Percentiles rank a stretch among this genome's conserved stretches.
phyloP scores from a whole-genome alignment of 805 yeast genomes.

The Lipomyces yamanashiensis region DNA sequence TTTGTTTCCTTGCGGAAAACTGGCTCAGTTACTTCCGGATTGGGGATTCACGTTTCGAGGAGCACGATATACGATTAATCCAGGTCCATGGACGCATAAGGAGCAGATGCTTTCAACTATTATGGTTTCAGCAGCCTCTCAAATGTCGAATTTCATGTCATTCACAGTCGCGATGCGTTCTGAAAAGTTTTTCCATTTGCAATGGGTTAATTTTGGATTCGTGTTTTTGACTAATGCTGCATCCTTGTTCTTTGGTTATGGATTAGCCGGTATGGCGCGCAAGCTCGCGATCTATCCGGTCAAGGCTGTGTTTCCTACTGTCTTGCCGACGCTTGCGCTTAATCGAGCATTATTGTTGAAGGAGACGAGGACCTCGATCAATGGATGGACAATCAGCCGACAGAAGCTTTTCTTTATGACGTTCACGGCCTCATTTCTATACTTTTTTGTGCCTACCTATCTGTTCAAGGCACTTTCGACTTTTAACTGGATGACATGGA shows the following conservation, averaged over 20 bases:
- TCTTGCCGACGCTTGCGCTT: constrained; percentile 55
- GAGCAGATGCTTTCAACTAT: constrained; percentile 66
- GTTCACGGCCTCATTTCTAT: constrained; percentile 50
- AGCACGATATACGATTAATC: constrained; percentile 53
- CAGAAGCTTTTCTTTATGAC: constrained; percentile 56
- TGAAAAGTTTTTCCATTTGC: constrained; percentile 24
- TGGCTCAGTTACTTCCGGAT: constrained; percentile 33
- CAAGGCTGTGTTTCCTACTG: constrained; percentile 60
- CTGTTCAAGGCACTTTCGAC: constrained; percentile 62
- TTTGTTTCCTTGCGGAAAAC: constrained; percentile 62
- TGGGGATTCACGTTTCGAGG: constrained; percentile 42
- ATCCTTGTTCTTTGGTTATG: constrained; percentile 67
- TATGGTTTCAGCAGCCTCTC: constrained; percentile 35
- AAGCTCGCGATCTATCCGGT: constrained; percentile 53
- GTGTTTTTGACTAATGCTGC: constrained; percentile 58
- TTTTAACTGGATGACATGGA: constrained; percentile 66
- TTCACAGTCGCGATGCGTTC: constrained; percentile 21
- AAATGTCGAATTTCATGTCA: constrained; percentile 31
- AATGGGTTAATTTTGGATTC: constrained; percentile 53
- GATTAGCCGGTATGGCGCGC: constrained; percentile 68
- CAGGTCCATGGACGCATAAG: constrained; percentile 63
- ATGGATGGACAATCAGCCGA: constrained; percentile 66
- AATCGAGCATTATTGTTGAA: constrained; percentile 54
- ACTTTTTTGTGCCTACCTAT: constrained; percentile 66
- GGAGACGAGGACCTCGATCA: constrained; percentile 52